phyloP scores from a whole-genome alignment of 495 filamentous ascomycete genomes.

The Peziza echinospora region DNA sequence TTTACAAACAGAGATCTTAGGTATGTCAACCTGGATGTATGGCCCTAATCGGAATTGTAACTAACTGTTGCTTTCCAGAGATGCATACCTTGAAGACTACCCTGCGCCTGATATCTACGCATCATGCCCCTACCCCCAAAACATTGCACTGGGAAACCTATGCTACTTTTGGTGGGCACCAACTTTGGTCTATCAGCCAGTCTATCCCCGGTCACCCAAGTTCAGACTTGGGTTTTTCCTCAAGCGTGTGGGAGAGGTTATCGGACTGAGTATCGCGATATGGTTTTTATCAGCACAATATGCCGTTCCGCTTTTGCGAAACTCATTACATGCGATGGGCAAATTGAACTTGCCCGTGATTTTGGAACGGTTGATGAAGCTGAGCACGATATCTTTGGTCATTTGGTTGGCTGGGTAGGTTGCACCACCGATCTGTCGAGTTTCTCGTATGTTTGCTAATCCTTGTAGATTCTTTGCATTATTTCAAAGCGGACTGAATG shows the following conservation, averaged over 20 bases:
- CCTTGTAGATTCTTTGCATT: constrained; percentile 56
- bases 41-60: constrained; percentile 49
- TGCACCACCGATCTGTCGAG: background rate
- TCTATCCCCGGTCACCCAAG: constrained; percentile 59
- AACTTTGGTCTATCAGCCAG: constrained; percentile 88
- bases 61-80: constrained; percentile 21
- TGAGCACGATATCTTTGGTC: constrained; percentile 77
- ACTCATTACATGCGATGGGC: constrained; percentile 68
- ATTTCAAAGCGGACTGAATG: constrained; percentile 78
- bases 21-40: constrained; percentile 57
- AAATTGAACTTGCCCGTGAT: constrained; percentile 64
- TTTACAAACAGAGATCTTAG: constrained; percentile 92
- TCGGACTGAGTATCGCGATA: constrained; percentile 59
- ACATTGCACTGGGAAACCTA: constrained; percentile 71
- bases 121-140: constrained; percentile 68
- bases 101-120: constrained; percentile 59
- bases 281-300: constrained; percentile 90
- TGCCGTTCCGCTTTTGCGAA: constrained; percentile 66
- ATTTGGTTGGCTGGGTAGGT: constrained; percentile 69
- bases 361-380: constrained; percentile 73
- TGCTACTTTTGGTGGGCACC: constrained; percentile 94
- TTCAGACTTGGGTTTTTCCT: constrained; percentile 72
- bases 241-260: constrained; percentile 57
- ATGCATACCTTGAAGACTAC: constrained; percentile 56
- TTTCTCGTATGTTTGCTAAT: background rate